These are phyloP conservation scores for Coprinopsis sp. DNA, from an alignment of 768 basidiomycete genomes.

Conservation along the genomic window DNA sequence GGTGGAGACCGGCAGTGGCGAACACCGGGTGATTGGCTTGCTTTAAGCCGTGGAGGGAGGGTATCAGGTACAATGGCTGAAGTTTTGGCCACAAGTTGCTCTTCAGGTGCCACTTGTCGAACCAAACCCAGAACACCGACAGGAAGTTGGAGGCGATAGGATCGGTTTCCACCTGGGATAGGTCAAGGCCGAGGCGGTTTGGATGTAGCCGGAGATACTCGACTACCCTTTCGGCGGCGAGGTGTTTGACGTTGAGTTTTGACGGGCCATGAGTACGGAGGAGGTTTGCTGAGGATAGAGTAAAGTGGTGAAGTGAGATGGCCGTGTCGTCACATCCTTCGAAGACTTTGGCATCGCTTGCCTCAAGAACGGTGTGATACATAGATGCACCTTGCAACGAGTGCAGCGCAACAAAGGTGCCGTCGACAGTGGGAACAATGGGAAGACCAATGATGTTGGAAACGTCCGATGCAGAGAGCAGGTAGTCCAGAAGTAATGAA, in stretches of 20 bases:
- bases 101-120: constrained; percentile 20
- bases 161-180: constrained; percentile 15
- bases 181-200: constrained; percentile 19
- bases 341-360: constrained; percentile 16
- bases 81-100: constrained; percentile 21
- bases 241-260: not conserved
- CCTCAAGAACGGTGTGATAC: constrained; percentile 28
- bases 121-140: constrained; percentile 42
- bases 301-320: not conserved
- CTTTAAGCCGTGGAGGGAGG: constrained; percentile 26
- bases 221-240: constrained; percentile 14
- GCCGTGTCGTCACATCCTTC: constrained; percentile 1
- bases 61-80: constrained; percentile 24
- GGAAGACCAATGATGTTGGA: constrained; percentile 33
- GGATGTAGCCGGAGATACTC: constrained; percentile 25
- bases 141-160: constrained; percentile 28
- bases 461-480: constrained; percentile 29
- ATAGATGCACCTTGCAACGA: too few relatives aligned
- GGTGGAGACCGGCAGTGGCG: constrained; percentile 17
- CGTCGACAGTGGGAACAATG: constrained; percentile 27
- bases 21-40: constrained; percentile 25
- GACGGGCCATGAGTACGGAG: not conserved
- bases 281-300: not conserved
- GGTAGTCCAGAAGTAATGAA: constrained; percentile 25
- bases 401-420: constrained; percentile 17